A percentile compares a stretch with the other conserved stretches of the same genome.
These are phyloP conservation scores for Musa acuminata DNA, from an alignment of 176 grass and related monocot genomes.

Conservation along the genomic window DNA sequence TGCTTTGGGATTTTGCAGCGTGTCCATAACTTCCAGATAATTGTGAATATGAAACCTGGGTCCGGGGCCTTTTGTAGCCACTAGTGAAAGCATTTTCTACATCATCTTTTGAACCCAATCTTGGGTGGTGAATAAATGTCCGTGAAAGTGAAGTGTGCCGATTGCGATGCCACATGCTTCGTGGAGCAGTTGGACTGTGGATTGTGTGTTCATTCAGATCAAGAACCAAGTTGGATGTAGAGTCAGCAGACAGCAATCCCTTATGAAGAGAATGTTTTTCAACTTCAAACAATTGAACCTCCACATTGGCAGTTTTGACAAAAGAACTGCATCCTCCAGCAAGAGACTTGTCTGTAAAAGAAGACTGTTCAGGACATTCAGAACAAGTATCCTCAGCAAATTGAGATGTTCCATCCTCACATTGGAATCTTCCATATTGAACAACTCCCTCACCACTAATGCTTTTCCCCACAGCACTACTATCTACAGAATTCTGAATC, in stretches of 20 bases:
- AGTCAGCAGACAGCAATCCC: constrained; percentile 20
- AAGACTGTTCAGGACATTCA: constrained; percentile 14
- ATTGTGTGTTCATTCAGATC: constrained; percentile 48
- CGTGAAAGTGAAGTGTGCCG: constrained; percentile 60
- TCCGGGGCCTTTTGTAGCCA: constrained; percentile 55
- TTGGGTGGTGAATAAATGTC: constrained; percentile 45
- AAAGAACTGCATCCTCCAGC: constrained; percentile 11
- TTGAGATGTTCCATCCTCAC: constrained; percentile 26
- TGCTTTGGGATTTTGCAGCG: constrained; percentile 37
- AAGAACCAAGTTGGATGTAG: constrained; percentile 41
- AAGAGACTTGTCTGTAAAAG: constrained; percentile 23
- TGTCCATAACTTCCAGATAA: constrained; percentile 43
- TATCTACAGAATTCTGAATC: constrained; percentile 14
- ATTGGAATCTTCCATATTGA: constrained; percentile 14
- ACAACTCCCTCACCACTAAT: constrained; percentile 12
- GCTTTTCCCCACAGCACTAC: constrained; percentile 18
- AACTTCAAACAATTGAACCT: constrained; percentile 18
- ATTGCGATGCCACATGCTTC: constrained; percentile 56
- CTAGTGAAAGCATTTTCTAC: constrained; percentile 25
- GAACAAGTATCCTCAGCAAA: constrained; percentile 20
- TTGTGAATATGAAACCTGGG: constrained; percentile 43
- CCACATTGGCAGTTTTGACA: constrained; percentile 18
- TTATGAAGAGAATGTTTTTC: constrained; percentile 29
- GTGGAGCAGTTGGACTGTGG: constrained; percentile 62
- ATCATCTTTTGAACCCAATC: constrained; percentile 47